Base-by-base conservation (phyloP, 805 yeast species). In the Starmerella riodocensis region DNA sequence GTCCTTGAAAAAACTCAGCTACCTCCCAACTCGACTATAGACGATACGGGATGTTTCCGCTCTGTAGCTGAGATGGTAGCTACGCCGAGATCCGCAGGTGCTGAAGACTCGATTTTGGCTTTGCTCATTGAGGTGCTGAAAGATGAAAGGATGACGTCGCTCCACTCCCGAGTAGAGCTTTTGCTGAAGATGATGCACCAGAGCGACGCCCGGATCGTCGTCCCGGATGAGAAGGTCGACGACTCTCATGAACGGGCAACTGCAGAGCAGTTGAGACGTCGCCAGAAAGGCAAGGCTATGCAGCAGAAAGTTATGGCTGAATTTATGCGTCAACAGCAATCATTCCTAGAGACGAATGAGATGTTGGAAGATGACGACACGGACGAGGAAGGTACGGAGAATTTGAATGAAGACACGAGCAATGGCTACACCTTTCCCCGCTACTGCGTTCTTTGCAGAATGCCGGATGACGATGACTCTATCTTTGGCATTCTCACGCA, bases 391-490 rank as follows among this genome's bases (percentile, higher is more conserved):
- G 16, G 2, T 2, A 28, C n/a, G 17, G 41, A 37, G 17, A 5
- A 5, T 14, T 7, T 18, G 21, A 12, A 29, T 14, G 32, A 18
- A 6, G 45, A 33, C 18, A 19, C 25, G 17, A 30, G 39, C 18
- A 53, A 45, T 28, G 58, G 49, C 27, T 54, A 45, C 12, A 34
- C 37, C 12, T 82, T 71, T 50, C 91, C 93, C 0, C 74, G 74
- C 23, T 79, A 74, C 46, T 84, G 94, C 55, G 76, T 84, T 28
- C 61, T 84, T 13, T 84, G 94, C 56, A 85, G 83, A 49, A 80
- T 79, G 73, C 76, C 83, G 0, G 69, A 76, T 1, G 67, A 66
- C 17, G 70, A 71, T 17, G 70, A 70, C 18, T 81, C 78, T 4
- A 71, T 81, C 0, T 81, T 77, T 58, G 94, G 94, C 0, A 67